A percentile compares a stretch with the other conserved stretches of the same genome.
phyloP scores from a whole-genome alignment of 1,284 basidiomycete species.

The Tranzscheliella williamsii region DNA sequence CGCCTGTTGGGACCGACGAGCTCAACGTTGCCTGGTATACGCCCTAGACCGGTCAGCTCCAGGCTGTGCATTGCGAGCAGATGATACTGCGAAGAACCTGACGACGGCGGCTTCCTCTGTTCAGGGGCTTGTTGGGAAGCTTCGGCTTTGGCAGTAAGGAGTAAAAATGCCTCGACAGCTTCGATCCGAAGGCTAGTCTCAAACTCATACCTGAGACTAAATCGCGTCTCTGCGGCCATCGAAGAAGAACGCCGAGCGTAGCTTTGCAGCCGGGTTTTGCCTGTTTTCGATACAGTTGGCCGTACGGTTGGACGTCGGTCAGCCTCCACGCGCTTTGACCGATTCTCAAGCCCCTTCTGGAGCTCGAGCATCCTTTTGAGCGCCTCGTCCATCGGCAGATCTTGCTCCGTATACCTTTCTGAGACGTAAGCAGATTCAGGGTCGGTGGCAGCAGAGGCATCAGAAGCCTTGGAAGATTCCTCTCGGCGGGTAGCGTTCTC shows the following conservation, averaged over 20 bases:
- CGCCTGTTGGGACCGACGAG: slow-evolving; percentile 9
- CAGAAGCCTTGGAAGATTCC: background rate
- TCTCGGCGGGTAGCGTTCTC: background rate
- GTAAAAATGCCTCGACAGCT: slow-evolving; percentile 39
- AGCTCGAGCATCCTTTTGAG: slow-evolving; percentile 35
- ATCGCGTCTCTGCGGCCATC: slow-evolving; percentile 26
- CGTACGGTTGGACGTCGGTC: slow-evolving; percentile 16
- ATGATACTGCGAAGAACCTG: slow-evolving; percentile 33
- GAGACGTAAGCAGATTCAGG: background rate
- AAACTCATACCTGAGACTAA: slow-evolving; percentile 37
- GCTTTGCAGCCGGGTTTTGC: slow-evolving; percentile 26
- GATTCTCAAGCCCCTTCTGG: slow-evolving; percentile 1
- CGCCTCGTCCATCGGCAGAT: slow-evolving; percentile 42
- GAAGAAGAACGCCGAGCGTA: slow-evolving; percentile 23
- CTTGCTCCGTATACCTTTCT: slow-evolving; percentile 9
- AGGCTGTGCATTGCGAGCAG: slow-evolving; percentile 40
- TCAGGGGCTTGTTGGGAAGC: slow-evolving; percentile 4
- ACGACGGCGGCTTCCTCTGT: background rate
- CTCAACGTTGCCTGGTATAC: slow-evolving; percentile 19
- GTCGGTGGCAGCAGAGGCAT: background rate
- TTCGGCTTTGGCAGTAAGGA: slow-evolving; percentile 6
- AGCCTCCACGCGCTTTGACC: background rate
- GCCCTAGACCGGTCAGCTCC: slow-evolving; percentile 22
- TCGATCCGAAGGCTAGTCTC: slow-evolving; percentile 28
- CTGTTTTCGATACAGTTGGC: slow-evolving; percentile 15